Evolutionary conservation across 352 stramenopile species (phyloP).

Genomic region (Peronosclerospora sorghi): DNA sequence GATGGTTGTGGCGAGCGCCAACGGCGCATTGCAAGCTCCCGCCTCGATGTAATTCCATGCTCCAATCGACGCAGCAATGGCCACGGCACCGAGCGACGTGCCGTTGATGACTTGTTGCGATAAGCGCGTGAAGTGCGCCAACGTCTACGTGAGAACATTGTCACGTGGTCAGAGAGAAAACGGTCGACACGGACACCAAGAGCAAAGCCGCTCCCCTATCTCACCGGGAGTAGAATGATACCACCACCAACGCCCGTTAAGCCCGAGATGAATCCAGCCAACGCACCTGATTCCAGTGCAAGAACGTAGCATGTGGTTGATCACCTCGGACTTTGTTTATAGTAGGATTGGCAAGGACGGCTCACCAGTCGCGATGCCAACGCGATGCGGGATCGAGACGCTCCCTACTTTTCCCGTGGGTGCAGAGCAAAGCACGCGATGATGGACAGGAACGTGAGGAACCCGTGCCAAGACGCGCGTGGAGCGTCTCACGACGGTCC

Average conservation of each 20-base stretch:
- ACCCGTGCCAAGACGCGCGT: conserved; percentile 2
- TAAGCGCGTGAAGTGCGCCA: conserved; percentile 72
- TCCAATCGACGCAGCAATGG: conserved; percentile 48
- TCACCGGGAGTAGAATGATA: conserved; percentile 74
- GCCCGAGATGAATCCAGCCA: conserved; percentile 63
- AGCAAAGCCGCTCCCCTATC: not conserved
- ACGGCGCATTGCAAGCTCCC: conserved; percentile 63
- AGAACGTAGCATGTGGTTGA: not conserved
- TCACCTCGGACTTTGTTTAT: not conserved
- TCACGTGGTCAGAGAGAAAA: not conserved
- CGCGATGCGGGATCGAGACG: conserved; percentile 29
- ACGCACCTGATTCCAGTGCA: conserved; percentile 16
- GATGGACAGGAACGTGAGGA: conserved; percentile 5
- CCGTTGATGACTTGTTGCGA: conserved; percentile 76
- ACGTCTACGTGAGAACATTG: conserved; percentile 27
- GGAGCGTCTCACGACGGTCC: conserved; percentile 16
- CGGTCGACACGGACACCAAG: not conserved
- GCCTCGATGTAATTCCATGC: conserved; percentile 62
- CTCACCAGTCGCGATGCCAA: conserved; percentile 32
- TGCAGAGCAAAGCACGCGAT: conserved; percentile 40
- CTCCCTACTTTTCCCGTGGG: conserved; percentile 25
- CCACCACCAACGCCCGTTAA: conserved; percentile 74
- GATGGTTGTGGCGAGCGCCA: conserved; percentile 61
- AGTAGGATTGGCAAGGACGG: too few relatives aligned
- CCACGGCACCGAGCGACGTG: conserved; percentile 74